Base-by-base conservation (phyloP, 345 rosid species). In the Carallia brachiata region DNA sequence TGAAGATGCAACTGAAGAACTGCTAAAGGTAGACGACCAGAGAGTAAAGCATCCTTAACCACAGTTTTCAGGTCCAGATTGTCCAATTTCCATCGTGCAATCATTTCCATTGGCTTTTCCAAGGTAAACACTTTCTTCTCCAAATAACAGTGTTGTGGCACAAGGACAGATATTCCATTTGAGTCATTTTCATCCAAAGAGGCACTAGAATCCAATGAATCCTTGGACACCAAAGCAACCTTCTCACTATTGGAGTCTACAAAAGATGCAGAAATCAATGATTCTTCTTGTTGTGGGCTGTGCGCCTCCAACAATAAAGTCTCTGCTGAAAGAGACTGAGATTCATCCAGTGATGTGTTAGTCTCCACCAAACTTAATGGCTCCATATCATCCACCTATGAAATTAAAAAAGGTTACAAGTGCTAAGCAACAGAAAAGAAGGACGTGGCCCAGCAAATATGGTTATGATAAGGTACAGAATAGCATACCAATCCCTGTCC, bases 1-100 rank as follows among this genome's bases (percentile, higher is more conserved):
- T 90, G 89, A 79, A 95, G 97, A 86, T 95, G 99, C 80, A 95
- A 73, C 69, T 95, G 99, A 75, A 92, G 92, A 82, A 90, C 97
- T 61, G 99, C 99, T 76, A 92, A 84, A 80, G 99, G 97, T 62
- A 95, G 97, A 65, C 97, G 97, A 62, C 94, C 97, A 23, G 97
- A 89, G 75, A 82, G 85, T 64, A 95, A 78, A 71, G 99, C 99
- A 82, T 95, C 99, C 81, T 87, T 85, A 61, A 95, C 99, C 44
- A 95, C 96, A 61, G 93, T 85, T 81, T 88, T 86, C 63, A 90
- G 80, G 77, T 95, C 97, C 82, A 92, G 78, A 65, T 92, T 87
- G 81, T 85, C 84, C 73, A 83, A 48, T 82, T 85, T 90, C 99
- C 99, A 95, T 50, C 99, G 93, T 72, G 92, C 89, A 87, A 95